Evolutionary conservation across 352 stramenopile species (phyloP).

Genomic region (Phytophthora pini): DNA sequence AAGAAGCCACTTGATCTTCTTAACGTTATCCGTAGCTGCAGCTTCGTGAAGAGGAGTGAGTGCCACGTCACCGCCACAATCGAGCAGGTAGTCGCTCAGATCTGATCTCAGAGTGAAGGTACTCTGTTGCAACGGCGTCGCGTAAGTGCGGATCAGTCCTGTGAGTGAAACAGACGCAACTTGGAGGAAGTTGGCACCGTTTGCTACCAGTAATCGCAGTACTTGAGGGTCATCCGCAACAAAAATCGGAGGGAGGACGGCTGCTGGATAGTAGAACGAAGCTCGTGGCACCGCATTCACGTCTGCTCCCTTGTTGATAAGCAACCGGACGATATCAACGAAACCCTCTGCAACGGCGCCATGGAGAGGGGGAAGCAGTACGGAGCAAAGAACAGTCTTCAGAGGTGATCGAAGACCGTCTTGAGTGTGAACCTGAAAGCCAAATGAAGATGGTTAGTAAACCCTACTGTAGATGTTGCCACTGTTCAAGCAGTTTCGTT

Average conservation of each 20-base stretch:
- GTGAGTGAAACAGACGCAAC: constrained; percentile 56
- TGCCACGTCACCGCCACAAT: constrained; percentile 74
- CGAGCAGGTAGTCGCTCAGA: constrained; percentile 68
- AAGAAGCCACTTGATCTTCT: constrained; percentile 53
- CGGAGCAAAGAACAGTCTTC: constrained; percentile 60
- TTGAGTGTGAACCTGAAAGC: constrained; percentile 58
- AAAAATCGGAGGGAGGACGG: constrained; percentile 74
- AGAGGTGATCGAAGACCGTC: constrained; percentile 59
- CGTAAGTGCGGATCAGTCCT: constrained; percentile 49
- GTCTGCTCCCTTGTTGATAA: constrained; percentile 66
- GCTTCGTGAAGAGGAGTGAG: constrained; percentile 81
- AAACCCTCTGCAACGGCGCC: constrained; percentile 69
- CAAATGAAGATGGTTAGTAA: too few relatives aligned
- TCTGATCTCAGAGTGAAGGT: constrained; percentile 70
- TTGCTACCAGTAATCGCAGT: constrained; percentile 61
- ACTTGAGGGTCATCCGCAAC: constrained; percentile 78
- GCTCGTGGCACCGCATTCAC: constrained; percentile 65
- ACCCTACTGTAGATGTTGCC: too few relatives aligned
- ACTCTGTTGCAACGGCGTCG: constrained; percentile 65
- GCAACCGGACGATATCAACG: constrained; percentile 61
- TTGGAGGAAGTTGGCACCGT: constrained; percentile 75
- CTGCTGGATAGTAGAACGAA: constrained; percentile 72
- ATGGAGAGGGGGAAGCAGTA: constrained; percentile 76
- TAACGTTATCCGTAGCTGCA: constrained; percentile 56
- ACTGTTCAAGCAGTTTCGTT: not conserved